These are phyloP conservation scores for Gastrodia elata DNA, from an alignment of 106 monocot genomes.

Conservation along the genomic window DNA sequence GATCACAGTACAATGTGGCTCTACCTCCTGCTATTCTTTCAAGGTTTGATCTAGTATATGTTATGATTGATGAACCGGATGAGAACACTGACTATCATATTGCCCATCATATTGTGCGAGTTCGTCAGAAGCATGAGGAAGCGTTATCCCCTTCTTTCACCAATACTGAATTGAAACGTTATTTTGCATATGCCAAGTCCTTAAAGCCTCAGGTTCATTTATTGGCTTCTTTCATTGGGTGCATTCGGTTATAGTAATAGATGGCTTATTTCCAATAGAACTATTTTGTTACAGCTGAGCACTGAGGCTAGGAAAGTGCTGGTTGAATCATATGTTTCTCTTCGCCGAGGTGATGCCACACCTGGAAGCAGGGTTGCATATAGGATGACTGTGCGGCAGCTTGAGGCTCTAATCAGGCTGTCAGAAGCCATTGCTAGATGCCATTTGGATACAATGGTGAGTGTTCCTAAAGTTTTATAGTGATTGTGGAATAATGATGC, in stretches of 20 bases:
- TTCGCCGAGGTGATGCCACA: conserved; percentile 76
- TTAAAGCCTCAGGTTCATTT: conserved; percentile 72
- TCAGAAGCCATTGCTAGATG: conserved; percentile 94
- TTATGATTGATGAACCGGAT: conserved; percentile 99
- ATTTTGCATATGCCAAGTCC: conserved; percentile 81
- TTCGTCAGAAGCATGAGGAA: conserved; percentile 87
- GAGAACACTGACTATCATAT: conserved; percentile 92
- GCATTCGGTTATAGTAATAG: not conserved
- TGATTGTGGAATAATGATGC: not conserved
- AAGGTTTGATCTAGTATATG: conserved; percentile 72
- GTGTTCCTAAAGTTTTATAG: not conserved
- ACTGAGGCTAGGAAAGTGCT: conserved; percentile 73
- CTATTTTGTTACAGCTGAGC: conserved; percentile 47
- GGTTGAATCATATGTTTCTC: conserved; percentile 90
- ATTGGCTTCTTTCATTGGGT: not conserved
- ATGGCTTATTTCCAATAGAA: not conserved
- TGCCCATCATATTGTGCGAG: conserved; percentile 97
- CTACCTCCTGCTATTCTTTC: conserved; percentile 79
- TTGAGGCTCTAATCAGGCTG: conserved; percentile 86
- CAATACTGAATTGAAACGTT: conserved; percentile 84
- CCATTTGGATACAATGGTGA: conserved; percentile 71
- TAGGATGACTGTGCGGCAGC: conserved; percentile 94
- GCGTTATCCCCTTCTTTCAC: conserved; percentile 89
- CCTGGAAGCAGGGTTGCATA: conserved; percentile 99
- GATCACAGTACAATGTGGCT: conserved; percentile 81